phyloP scores from a whole-genome alignment of 495 filamentous ascomycete species.

The Aspergillus wentii region DNA sequence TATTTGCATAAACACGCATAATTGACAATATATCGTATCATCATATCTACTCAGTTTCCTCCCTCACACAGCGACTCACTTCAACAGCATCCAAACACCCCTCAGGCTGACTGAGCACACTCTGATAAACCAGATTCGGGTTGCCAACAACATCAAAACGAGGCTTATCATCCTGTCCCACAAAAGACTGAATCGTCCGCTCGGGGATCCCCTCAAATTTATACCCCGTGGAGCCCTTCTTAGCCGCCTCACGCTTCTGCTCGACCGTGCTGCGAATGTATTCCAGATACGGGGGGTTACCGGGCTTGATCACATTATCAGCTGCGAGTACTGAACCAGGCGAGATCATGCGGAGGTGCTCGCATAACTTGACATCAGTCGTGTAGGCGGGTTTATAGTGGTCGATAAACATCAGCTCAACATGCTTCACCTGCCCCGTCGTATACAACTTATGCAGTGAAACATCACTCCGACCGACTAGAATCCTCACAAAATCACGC shows the following conservation, averaged over 20 bases:
- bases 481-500: conserved; percentile 57
- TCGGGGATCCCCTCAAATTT: conserved; percentile 25
- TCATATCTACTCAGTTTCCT: no score
- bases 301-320: conserved; percentile 71
- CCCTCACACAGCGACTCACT: conserved; percentile 58
- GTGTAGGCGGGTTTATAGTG: conserved; percentile 70
- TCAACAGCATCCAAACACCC: conserved; percentile 60
- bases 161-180: conserved; percentile 35
- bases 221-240: conserved; percentile 21
- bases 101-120: conserved; percentile 57
- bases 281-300: conserved; percentile 67
- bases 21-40: no score
- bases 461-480: conserved; percentile 59
- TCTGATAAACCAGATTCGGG: conserved; percentile 66
- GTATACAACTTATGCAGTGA: conserved; percentile 51
- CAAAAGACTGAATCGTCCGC: conserved; percentile 21
- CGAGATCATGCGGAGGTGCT: conserved; percentile 58
- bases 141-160: conserved; percentile 52
- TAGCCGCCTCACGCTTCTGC: conserved; percentile 28
- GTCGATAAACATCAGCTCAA: conserved; percentile 71
- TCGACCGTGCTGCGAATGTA: conserved; percentile 33
- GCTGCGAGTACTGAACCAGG: conserved; percentile 60
- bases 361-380: conserved; percentile 66
- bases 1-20: no score
- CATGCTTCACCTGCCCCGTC: conserved; percentile 45